These are phyloP conservation scores for Discostella pseudostelligera DNA, from an alignment of 108 stramenopile genomes.

Conservation along the genomic window DNA sequence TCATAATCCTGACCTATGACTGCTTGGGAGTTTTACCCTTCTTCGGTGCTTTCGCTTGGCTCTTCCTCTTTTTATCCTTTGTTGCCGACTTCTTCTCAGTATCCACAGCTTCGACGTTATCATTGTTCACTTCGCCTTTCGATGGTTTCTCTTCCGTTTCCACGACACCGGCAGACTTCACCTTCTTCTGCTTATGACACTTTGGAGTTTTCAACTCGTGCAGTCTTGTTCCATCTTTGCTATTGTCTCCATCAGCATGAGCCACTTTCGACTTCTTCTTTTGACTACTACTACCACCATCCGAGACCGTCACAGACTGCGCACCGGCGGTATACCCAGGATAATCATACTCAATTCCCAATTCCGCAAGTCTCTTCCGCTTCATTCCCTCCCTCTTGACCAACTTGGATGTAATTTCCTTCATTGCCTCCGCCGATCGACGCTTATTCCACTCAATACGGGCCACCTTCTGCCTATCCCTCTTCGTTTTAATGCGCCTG, in stretches of 20 bases:
- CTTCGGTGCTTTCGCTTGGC: slow-evolving; percentile 1
- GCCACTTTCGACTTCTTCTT: slow-evolving; percentile 14
- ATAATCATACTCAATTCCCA: slow-evolving; percentile 90
- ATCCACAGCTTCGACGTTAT: not conserved
- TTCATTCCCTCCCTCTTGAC: slow-evolving; percentile 71
- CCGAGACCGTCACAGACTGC: slow-evolving; percentile 14
- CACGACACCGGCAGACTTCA: slow-evolving; percentile 1
- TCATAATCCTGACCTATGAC: not conserved
- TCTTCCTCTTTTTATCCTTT: slow-evolving; percentile 11
- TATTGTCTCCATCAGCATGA: not conserved
- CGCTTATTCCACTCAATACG: slow-evolving; percentile 49
- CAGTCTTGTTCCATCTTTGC: slow-evolving; percentile 1
- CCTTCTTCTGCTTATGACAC: slow-evolving; percentile 24
- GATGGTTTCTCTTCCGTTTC: not conserved
- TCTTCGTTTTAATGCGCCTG: slow-evolving; percentile 42
- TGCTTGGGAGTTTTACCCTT: slow-evolving; percentile 13
- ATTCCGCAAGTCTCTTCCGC: slow-evolving; percentile 56
- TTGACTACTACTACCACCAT: slow-evolving; percentile 10
- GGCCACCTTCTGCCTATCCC: slow-evolving; percentile 42
- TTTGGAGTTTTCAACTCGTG: slow-evolving; percentile 3
- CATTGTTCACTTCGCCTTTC: not conserved
- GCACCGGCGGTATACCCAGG: slow-evolving; percentile 72
- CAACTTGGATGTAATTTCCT: slow-evolving; percentile 65
- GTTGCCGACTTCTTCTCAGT: not conserved
- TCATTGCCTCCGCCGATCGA: slow-evolving; percentile 50